phyloP scores from a whole-genome alignment of 345 rosid genomes.

The Rhizophora mangle region DNA sequence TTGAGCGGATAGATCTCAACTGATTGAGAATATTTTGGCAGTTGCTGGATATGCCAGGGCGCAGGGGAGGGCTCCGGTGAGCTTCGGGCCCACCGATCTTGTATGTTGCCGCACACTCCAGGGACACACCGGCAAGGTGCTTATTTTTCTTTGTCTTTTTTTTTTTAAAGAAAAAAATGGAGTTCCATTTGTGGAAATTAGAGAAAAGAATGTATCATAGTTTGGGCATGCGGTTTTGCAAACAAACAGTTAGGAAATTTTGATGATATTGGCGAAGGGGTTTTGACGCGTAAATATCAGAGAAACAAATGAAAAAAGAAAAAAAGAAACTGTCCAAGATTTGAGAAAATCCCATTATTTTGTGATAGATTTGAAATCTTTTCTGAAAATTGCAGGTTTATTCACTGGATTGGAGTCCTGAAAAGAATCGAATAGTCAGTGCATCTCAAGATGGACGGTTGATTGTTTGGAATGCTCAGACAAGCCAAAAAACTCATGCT shows the following conservation, averaged over 20 bases:
- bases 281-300: neutral
- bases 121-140: conserved; percentile 90
- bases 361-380: conserved; percentile 8
- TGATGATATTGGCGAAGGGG: neutral
- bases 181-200: neutral
- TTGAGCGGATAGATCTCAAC: conserved; percentile 10
- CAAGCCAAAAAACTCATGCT: conserved; percentile 96
- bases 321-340: neutral
- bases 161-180: no score
- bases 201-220: neutral
- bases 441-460: conserved; percentile 95
- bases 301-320: neutral
- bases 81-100: conserved; percentile 83
- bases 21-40: conserved; percentile 23
- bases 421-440: conserved; percentile 82
- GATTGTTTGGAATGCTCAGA: conserved; percentile 93
- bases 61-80: conserved; percentile 65
- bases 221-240: neutral
- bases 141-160: neutral
- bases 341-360: neutral
- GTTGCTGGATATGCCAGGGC: conserved; percentile 66
- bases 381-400: conserved; percentile 53
- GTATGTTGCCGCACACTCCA: conserved; percentile 94
- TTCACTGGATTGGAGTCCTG: conserved; percentile 88
- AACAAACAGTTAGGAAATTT: no score